Base-by-base conservation (phyloP, 805 yeast genomes). In the Candida orba region DNA sequence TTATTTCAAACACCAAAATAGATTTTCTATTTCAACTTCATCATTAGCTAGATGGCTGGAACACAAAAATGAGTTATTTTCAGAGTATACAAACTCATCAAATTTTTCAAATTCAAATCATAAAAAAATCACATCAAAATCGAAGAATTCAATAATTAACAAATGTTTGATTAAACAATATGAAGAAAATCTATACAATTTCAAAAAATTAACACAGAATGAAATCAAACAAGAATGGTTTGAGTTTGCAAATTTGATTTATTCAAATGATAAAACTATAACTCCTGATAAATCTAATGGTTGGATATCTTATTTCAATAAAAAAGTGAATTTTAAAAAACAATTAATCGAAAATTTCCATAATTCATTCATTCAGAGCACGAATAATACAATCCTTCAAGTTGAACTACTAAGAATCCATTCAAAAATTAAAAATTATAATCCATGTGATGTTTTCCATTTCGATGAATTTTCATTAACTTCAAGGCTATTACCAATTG, bases 221-320 rank as follows among this genome's bases (percentile, higher is more conserved):
- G 53, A 52, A 20, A 48, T 69, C 33, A 52, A 59, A n/a, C 43
- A 54, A 8, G 62, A 66, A 47, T 67, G 57, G 58, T 23, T 25
- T 25, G 14, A 34, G 2, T 55, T 49, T 35, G 62, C 64, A 39
- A 48, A 39, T 14, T 27, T 42, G 40, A 39, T 47, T 36, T 37
- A 47, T 27, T 52, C 53, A 13, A 36, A 40, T 18, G 38, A 35
- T 7, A n/a, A 4, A 23, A 36, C 18, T 32, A 37, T 18, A 18
- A 27, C 12, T 37, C 35, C 29, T 6, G 44, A 31, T 10, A 63
- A 63, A 45, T 62, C 69, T 2, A 66, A 66, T 46, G 73, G 73
- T 1, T 69, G 72, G 73, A 43, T 68, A 6, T 64, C 65, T 36
- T 65, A 66, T 48, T 68, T 68, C 55, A 67, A 64, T 41, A 57